Evolutionary conservation across 345 rosid species (phyloP).

Genomic region (Passiflora organensis): DNA sequence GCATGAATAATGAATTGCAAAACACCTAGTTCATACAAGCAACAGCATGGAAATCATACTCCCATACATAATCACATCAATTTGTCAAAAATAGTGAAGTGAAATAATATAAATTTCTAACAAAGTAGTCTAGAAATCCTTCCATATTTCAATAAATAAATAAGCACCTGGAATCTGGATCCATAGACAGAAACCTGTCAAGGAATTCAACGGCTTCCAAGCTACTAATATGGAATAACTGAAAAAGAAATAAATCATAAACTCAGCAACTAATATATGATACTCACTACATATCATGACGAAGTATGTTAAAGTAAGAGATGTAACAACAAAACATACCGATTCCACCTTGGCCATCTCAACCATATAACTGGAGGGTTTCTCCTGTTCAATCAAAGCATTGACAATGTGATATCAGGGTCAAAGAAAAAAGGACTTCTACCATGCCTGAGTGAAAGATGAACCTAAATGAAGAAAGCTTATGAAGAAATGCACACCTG

Average conservation of each 20-base stretch:
- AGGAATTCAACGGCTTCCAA: conserved; percentile 71
- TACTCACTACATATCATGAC: background rate
- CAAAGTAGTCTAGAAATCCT: too few species aligned
- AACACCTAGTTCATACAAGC: too few species aligned
- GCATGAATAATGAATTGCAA: too few species aligned
- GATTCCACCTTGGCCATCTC: conserved; percentile 91
- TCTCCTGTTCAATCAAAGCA: conserved; percentile 50
- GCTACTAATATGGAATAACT: conserved; percentile 74
- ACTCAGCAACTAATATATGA: background rate
- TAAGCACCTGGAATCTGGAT: conserved; percentile 71
- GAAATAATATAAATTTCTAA: too few species aligned
- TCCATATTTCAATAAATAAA: background rate
- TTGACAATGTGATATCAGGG: conserved; percentile 2
- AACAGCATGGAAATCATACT: too few species aligned
- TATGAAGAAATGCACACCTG: conserved; percentile 39
- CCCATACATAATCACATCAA: too few species aligned
- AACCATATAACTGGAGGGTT: conserved; percentile 76
- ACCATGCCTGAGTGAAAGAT: background rate
- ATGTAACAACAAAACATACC: conserved; percentile 29
- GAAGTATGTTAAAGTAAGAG: conserved; percentile 12
- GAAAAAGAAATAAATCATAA: conserved; percentile 29
- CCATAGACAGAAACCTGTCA: conserved; percentile 79
- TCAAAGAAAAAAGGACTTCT: background rate
- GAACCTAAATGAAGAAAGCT: too few species aligned
- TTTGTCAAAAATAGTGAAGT: too few species aligned